A percentile compares a stretch with the other conserved stretches of the same genome.
Conservation (phyloP, 495 filamentous ascomycete species). For the Apodospora peruviana region DNA sequence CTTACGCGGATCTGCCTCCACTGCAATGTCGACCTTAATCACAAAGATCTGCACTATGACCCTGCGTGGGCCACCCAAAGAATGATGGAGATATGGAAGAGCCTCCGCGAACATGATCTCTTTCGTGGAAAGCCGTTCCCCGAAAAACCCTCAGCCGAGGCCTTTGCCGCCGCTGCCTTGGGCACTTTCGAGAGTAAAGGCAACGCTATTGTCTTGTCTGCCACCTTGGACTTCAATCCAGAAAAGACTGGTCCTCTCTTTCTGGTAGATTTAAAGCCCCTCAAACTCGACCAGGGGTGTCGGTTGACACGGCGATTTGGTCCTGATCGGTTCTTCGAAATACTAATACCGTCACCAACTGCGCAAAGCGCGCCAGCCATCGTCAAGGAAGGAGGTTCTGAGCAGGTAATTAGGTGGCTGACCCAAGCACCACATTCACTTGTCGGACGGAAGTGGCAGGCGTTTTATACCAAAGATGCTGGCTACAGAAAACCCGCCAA, state of each 20-base stretch:
- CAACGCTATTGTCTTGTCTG: constrained; percentile 31
- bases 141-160: constrained; percentile 27
- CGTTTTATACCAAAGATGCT: constrained; percentile 38
- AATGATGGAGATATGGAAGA: constrained; percentile 27
- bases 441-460: constrained; percentile 38
- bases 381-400: constrained; percentile 19
- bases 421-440: constrained; percentile 28
- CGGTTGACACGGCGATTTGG: constrained; percentile 43
- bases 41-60: constrained; percentile 26
- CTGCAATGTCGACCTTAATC: constrained; percentile 31
- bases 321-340: constrained; percentile 40
- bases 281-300: constrained; percentile 35
- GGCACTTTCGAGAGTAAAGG: constrained; percentile 25
- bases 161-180: constrained; percentile 33
- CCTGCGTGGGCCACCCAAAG: constrained; percentile 28
- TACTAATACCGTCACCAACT: constrained; percentile 31
- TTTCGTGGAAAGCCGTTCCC: constrained; percentile 39
- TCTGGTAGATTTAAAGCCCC: constrained; percentile 30
- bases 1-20: constrained; percentile 37
- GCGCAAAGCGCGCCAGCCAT: constrained; percentile 7
- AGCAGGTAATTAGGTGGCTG: constrained; percentile 38
- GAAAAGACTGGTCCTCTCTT: constrained; percentile 29
- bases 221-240: constrained; percentile 25
- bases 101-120: constrained; percentile 21
- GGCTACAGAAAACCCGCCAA: constrained; percentile 31